Evolutionary conservation across 164 flowering plant species (phyloP).

Genomic region (Buxus sempervirens): DNA sequence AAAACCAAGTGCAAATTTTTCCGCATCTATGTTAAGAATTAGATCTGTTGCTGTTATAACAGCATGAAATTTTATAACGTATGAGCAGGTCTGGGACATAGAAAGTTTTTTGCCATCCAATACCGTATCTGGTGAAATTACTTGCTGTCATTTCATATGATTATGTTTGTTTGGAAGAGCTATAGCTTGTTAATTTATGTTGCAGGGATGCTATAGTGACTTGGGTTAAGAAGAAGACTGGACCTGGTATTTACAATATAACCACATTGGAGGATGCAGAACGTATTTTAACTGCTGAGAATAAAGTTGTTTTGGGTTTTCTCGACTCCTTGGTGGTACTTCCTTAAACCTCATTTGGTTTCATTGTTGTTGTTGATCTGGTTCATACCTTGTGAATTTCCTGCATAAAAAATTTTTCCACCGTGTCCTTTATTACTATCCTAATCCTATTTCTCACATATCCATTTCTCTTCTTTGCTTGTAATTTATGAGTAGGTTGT

Average conservation of each 20-base stretch:
- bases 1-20: too few relatives aligned
- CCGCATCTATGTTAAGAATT: too few relatives aligned
- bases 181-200: conserved; percentile 1
- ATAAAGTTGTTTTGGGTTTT: conserved; percentile 70
- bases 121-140: neutral
- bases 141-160: neutral
- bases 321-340: conserved; percentile 85
- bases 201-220: conserved; percentile 81
- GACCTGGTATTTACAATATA: conserved; percentile 70
- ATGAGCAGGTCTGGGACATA: neutral
- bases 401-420: too few relatives aligned
- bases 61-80: neutral
- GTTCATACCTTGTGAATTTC: too few relatives aligned
- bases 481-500: neutral
- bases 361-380: too few relatives aligned
- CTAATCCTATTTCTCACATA: too few relatives aligned
- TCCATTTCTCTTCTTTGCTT: neutral
- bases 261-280: conserved; percentile 77
- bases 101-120: neutral
- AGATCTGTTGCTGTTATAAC: too few relatives aligned
- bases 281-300: conserved; percentile 53
- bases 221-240: conserved; percentile 92
- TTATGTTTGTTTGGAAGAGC: neutral
- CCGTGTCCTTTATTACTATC: too few relatives aligned
- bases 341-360: conserved; percentile 5